Percentiles rank a stretch among this genome's conserved stretches.
phyloP scores from a whole-genome alignment of 495 filamentous ascomycete genomes.

The Alectoria sarmentosa region DNA sequence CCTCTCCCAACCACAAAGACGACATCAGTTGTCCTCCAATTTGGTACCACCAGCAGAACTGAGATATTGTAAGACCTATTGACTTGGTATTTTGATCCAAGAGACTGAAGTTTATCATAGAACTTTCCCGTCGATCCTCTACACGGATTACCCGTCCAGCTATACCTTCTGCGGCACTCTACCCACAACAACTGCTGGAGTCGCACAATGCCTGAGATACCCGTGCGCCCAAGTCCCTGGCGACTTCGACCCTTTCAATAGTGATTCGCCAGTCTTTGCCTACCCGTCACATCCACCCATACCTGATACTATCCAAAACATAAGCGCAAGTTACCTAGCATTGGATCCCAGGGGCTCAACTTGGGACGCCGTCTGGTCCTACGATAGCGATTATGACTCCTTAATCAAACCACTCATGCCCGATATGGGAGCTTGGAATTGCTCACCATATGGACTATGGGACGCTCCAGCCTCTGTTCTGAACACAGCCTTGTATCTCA shows the following conservation, averaged over 20 bases:
- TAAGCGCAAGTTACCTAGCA: constrained; percentile 3
- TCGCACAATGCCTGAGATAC: constrained; percentile 5
- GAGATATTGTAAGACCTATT: not conserved
- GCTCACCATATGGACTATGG: not conserved
- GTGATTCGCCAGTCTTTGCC: constrained; percentile 2
- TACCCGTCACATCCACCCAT: constrained; percentile 6
- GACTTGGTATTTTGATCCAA: not conserved
- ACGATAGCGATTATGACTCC: not conserved
- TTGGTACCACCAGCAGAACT: constrained; percentile 4
- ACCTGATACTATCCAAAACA: not conserved
- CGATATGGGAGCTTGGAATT: constrained; percentile 5
- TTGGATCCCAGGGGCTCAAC: constrained; percentile 2
- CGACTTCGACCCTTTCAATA: not conserved
- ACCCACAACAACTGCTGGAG: constrained; percentile 8
- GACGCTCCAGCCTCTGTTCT: not conserved
- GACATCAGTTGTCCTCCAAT: constrained; percentile 9
- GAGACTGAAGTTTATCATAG: not conserved
- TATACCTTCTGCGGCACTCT: constrained; percentile 14
- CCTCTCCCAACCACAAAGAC: not conserved
- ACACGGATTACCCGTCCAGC: constrained; percentile 6
- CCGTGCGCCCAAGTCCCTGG: not conserved
- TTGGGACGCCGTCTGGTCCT: not conserved
- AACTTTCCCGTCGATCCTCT: constrained; percentile 3
- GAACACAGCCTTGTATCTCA: constrained; percentile 5
- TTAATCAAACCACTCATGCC: not conserved